Base-by-base conservation (phyloP, 192 early-diverging fungal species). In the Coemansia sp. region DNA sequence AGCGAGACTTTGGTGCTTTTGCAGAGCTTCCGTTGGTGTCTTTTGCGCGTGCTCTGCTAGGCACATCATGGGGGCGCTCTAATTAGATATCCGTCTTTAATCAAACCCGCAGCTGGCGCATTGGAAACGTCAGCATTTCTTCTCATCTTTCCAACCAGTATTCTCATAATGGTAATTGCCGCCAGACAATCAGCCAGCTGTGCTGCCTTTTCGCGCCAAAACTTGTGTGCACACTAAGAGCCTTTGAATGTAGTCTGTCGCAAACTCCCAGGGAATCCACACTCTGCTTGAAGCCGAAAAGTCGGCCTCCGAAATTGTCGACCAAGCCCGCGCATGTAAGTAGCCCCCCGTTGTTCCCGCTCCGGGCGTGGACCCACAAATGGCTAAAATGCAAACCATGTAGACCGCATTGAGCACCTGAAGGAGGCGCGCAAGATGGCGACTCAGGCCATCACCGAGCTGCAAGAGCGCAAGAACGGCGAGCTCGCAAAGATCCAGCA, bases 211-310 rank as follows among this genome's bases (percentile, higher is more conserved):
- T 26, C 23, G 2, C 23, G 23, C 23, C 4, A 4, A 26, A 26
- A 26, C 23, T 4, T 26, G 23, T 26, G 23, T 26, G 23, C 23
- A 26, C 4, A 26, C 23, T 26, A 39, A 39, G 14, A 4, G 11
- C 6, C 40, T 45, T 10, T 41, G n/a, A 1, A 32, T 5, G 50
- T 76, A 76, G 73, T 77, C 72, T 11, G 53, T 80, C 39, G 84
- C 86, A 58, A 91, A 80, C 80, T 87, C 88, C 15, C 88, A 93
- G 76, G 93, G 93, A 42, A 96, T 98, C 64, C 88, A 93, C 65
- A 95, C 93, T 37, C 88, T 99, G 37, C 83, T 99, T 53, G 93
- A 99, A 58, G 96, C 96, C 51, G 96, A 99, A 79, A 93, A 92
- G 76, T 93, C 94, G 62, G 93, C 94, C 23, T 84, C 91, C 54